These are phyloP conservation scores for Sclerotinia spermophila DNA, from an alignment of 2,329 filamentous ascomycete species.

Conservation along the genomic window DNA sequence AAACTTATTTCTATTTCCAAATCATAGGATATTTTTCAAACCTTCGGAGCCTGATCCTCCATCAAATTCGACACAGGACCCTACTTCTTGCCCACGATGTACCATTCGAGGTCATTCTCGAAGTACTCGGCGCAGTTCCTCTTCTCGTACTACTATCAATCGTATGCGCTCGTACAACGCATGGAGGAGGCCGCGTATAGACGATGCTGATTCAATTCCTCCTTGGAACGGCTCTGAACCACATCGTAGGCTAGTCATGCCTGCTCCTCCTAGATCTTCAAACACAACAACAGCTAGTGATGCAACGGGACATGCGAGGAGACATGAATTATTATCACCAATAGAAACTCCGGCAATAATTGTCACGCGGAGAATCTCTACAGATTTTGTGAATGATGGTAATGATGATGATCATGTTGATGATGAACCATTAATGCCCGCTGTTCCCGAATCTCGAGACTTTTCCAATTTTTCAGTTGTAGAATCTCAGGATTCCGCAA, in stretches of 20 bases:
- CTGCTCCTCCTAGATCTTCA: neutral
- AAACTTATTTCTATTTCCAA: conserved; percentile 23
- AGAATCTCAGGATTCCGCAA: conserved; percentile 23
- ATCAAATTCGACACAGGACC: conserved; percentile 33
- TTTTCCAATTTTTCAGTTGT: conserved; percentile 21
- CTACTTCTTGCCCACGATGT: conserved; percentile 32
- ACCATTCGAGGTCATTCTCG: conserved; percentile 31
- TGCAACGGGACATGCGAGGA: neutral
- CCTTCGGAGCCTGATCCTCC: conserved; percentile 33
- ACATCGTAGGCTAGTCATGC: neutral
- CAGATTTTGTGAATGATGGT: neutral
- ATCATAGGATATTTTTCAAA: conserved; percentile 34
- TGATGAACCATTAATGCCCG: conserved; percentile 29
- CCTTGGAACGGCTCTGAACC: neutral
- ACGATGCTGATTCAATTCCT: neutral
- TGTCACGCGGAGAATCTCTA: conserved; percentile 23
- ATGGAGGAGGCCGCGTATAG: neutral
- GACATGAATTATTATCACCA: neutral
- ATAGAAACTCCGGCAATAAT: conserved; percentile 18
- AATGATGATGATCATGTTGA: neutral
- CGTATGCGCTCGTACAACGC: neutral
- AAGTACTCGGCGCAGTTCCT: neutral
- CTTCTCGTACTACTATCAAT: neutral
- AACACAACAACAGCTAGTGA: neutral
- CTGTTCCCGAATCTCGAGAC: conserved; percentile 32